A percentile compares a stretch with the other conserved stretches of the same genome.
Conservation (phyloP, 768 basidiomycete species). For the Trichaptum fuscoviolaceum region DNA sequence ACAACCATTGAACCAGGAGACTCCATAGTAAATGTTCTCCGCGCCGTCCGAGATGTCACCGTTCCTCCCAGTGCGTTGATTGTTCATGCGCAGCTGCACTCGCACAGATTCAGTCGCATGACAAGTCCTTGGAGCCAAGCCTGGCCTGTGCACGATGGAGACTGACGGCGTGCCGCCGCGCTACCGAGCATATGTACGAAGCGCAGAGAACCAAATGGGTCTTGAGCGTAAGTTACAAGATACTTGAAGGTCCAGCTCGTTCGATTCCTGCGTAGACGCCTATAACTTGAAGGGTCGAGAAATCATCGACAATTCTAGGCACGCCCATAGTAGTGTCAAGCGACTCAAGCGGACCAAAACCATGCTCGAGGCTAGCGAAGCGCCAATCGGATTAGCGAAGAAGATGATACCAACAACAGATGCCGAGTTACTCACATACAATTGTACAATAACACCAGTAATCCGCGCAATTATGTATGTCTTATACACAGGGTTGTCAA, state of each 20-base stretch:
- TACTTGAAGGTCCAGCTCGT: not conserved
- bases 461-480: not conserved
- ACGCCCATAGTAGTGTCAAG: not conserved
- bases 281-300: not conserved
- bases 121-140: too few relatives aligned
- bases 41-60: not conserved
- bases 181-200: not conserved
- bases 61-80: not conserved
- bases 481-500: not conserved
- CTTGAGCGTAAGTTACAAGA: not conserved
- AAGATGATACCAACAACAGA: not conserved
- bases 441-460: not conserved
- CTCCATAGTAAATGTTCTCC: not conserved
- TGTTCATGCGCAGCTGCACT: not conserved
- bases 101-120: too few relatives aligned
- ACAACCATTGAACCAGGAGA: not conserved
- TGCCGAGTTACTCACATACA: not conserved
- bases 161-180: not conserved
- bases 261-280: not conserved
- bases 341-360: not conserved
- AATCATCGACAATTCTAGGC: not conserved
- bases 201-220: not conserved
- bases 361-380: not conserved
- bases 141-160: not conserved
- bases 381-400: not conserved